Conservation (phyloP, 2,329 filamentous ascomycete genomes). For the Aspergillus chevalieri region DNA sequence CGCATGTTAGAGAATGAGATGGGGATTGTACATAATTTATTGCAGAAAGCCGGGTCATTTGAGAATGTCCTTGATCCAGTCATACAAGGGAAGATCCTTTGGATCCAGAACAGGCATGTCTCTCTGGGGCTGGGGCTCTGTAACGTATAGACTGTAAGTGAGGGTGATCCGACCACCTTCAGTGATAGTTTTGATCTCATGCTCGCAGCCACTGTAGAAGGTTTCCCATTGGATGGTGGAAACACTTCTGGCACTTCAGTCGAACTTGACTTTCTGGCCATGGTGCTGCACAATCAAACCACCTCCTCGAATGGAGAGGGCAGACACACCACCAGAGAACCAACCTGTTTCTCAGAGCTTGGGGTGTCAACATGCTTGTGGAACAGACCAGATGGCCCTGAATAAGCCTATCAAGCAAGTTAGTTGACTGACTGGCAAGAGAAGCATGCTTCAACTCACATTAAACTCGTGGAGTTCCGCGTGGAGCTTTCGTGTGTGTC, state of each 20-base stretch:
- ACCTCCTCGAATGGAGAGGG: constrained; percentile 31
- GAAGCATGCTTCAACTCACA: constrained; percentile 23
- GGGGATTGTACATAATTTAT: too few species aligned
- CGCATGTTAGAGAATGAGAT: too few species aligned
- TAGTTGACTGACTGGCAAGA: neutral
- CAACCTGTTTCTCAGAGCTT: constrained; percentile 44
- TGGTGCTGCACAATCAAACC: constrained; percentile 28
- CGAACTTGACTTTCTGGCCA: constrained; percentile 18
- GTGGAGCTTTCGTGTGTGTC: constrained; percentile 29
- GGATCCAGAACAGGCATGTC: constrained; percentile 17
- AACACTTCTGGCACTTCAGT: constrained; percentile 19
- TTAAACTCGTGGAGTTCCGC: constrained; percentile 57
- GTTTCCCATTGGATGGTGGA: constrained; percentile 30
- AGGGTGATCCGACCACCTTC: constrained; percentile 51
- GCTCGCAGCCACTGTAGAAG: constrained; percentile 34
- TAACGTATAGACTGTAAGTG: constrained; percentile 54
- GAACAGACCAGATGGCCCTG: constrained; percentile 47
- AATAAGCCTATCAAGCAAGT: constrained; percentile 40
- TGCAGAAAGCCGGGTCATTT: too few species aligned
- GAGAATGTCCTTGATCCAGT: too few species aligned
- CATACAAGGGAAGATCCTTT: too few species aligned
- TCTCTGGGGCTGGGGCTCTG: constrained; percentile 16
- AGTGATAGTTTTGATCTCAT: constrained; percentile 41
- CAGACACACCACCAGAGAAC: constrained; percentile 50
- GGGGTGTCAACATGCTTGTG: constrained; percentile 51